Base-by-base conservation (phyloP, 345 rosid species). In the Streptanthus diversifolius region DNA sequence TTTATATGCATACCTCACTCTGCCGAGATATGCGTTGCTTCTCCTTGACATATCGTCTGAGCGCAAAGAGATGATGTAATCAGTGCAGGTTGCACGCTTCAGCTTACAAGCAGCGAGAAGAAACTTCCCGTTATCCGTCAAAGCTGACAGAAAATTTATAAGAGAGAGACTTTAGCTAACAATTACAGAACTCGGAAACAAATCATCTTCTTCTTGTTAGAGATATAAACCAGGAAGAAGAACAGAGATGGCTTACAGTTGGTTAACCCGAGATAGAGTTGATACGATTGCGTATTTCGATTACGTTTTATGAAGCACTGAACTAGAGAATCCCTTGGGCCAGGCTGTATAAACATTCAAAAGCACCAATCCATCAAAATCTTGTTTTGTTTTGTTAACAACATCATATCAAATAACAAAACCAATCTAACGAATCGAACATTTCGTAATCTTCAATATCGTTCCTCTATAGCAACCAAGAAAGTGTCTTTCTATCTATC, bases 101-200 rank as follows among this genome's bases (percentile, higher is more conserved):
- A 80, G 81, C 81, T 81, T 87, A 58, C 77, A 82, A 14, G 92
- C 95, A 82, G 84, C 83, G 30, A 89, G 92, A 78, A 87, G 91
- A 66, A 85, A 87, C 83, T 89, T 89, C 4, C 92, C 95, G 35
- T 83, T 79, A 73, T 84, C 92, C 12, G 74, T 76, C 73, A 82
- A 75, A 61, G 87, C 95, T 89, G 79, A 61, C 70, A 79, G 4
- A 67, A 48, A 17, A 4, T 21, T 19, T 8, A 19, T 21, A 27
- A 17, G 15, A 8, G 8, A 25, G 11, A 2, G 13, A 24, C 2
- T 7, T n/a, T 17, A 9, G 32, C 10, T 7, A 65, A 40, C 21
- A 41, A 14, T 2, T 30, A n/a, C 4, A 21, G 19, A 57, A 47
- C 30, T 52, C 27, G 9, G 17, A 45, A 63, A 45, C 70, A 21